phyloP scores from a whole-genome alignment of 768 basidiomycete species.

The Leccinum disarticulatum region DNA sequence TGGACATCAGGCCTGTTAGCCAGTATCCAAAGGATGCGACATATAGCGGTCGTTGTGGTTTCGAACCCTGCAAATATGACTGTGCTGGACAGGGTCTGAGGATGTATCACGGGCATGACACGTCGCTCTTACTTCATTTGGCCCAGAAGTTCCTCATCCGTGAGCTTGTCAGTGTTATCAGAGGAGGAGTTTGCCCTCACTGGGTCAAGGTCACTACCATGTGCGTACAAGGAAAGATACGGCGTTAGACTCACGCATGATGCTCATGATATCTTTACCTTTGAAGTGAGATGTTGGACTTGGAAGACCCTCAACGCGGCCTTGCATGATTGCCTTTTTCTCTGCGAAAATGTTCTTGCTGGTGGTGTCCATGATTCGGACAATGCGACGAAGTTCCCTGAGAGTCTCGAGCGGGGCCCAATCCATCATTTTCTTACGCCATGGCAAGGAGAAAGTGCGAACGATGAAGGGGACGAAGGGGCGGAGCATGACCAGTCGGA shows the following conservation, averaged over 20 bases:
- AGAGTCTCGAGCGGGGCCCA: slow-evolving; percentile 33
- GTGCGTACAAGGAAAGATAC: neutral
- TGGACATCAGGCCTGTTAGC: slow-evolving; percentile 33
- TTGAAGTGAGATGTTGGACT: slow-evolving; percentile 14
- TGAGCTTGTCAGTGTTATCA: slow-evolving; percentile 31
- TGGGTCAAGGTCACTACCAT: slow-evolving; percentile 10
- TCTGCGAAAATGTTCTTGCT: slow-evolving; percentile 28
- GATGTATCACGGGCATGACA: neutral
- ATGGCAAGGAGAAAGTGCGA: slow-evolving; percentile 28
- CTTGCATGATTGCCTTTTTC: slow-evolving; percentile 29
- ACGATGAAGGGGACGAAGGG: slow-evolving; percentile 34
- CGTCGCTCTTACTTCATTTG: slow-evolving; percentile 36
- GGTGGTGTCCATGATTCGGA: slow-evolving; percentile 31
- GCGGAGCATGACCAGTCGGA: slow-evolving; percentile 30
- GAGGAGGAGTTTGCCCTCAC: slow-evolving; percentile 36
- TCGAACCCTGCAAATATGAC: slow-evolving; percentile 36
- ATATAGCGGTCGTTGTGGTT: slow-evolving; percentile 32
- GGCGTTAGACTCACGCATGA: slow-evolving; percentile 33
- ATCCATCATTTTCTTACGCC: slow-evolving; percentile 35
- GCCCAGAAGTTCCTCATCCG: slow-evolving; percentile 37
- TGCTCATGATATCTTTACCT: slow-evolving; percentile 40
- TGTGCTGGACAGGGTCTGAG: slow-evolving; percentile 26
- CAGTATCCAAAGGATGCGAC: slow-evolving; percentile 36
- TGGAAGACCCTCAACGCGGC: slow-evolving; percentile 6
- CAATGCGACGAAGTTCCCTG: slow-evolving; percentile 26